Conservation (phyloP, 768 basidiomycete genomes). For the Pisolithus tinctorius region DNA sequence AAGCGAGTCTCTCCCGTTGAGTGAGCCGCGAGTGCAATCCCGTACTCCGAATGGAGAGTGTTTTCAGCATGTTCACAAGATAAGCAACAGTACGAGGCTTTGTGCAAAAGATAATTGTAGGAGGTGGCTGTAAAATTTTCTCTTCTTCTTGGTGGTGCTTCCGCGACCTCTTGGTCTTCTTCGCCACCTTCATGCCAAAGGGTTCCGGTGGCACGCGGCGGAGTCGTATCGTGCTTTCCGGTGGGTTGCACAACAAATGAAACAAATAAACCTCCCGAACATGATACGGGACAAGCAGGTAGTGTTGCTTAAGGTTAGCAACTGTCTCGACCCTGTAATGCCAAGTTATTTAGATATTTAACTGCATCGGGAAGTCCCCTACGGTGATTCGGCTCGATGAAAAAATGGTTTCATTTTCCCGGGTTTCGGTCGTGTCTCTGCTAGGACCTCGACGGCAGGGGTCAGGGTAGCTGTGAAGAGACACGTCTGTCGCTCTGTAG, state of each 20-base stretch:
- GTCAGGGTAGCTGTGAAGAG: slow-evolving; percentile 96
- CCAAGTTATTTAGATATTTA: slow-evolving; percentile 1
- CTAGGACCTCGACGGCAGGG: slow-evolving; percentile 73
- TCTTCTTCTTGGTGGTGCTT: slow-evolving; percentile 38
- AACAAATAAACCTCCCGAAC: slow-evolving; percentile 90
- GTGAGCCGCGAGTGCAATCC: slow-evolving; percentile 91
- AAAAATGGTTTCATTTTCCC: slow-evolving; percentile 88
- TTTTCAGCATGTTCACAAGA: slow-evolving; percentile 71
- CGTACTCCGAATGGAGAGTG: slow-evolving; percentile 75
- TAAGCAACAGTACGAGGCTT: slow-evolving; percentile 87
- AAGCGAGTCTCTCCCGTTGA: slow-evolving; percentile 81
- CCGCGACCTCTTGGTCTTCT: slow-evolving; percentile 25
- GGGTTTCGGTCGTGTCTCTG: slow-evolving; percentile 59
- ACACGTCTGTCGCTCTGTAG: slow-evolving; percentile 88
- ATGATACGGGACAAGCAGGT: slow-evolving; percentile 90
- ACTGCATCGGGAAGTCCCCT: slow-evolving; percentile 21
- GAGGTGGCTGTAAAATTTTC: slow-evolving; percentile 71
- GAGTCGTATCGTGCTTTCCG: slow-evolving; percentile 63
- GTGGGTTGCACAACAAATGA: slow-evolving; percentile 84
- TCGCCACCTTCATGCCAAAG: slow-evolving; percentile 23
- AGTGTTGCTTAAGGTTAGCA: slow-evolving; percentile 78
- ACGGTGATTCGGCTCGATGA: slow-evolving; percentile 72
- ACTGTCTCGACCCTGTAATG: slow-evolving; percentile 78
- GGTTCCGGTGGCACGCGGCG: slow-evolving; percentile 56
- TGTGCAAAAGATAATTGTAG: slow-evolving; percentile 92